These are phyloP conservation scores for Straminergon stramineum DNA, from an alignment of 225 moss, liverwort and hornwort species.

Conservation along the genomic window DNA sequence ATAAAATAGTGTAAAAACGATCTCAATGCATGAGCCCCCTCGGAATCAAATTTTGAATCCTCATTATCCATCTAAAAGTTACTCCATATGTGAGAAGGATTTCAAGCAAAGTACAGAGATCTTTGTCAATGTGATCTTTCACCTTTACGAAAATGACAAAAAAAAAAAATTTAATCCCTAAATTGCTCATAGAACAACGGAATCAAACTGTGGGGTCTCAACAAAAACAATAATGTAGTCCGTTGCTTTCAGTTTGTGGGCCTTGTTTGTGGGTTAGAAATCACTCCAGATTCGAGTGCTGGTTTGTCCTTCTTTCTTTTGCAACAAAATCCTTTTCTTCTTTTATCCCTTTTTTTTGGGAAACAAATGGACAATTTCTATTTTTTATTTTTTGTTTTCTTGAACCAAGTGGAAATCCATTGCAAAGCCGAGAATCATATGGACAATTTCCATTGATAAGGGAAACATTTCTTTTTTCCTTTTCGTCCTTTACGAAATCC, in stretches of 20 bases:
- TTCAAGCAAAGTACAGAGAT: background rate
- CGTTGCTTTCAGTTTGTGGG: background rate
- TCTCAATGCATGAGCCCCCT: rapidly evolving
- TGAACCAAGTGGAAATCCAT: no score
- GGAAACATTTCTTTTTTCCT: no score
- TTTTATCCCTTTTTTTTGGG: background rate
- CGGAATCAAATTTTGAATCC: no score
- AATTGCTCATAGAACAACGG: background rate
- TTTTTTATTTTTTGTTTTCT: no score
- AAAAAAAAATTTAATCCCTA: background rate
- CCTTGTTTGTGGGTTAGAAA: background rate
- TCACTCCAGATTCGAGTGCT: background rate
- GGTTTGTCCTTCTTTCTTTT: background rate
- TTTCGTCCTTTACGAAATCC: background rate
- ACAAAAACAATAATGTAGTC: background rate
- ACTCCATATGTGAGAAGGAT: background rate
- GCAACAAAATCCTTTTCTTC: background rate
- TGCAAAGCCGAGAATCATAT: no score
- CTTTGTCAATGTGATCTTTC: background rate
- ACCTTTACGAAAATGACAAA: background rate
- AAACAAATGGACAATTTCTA: no score
- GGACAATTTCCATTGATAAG: no score
- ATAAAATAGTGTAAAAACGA: background rate
- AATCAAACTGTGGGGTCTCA: background rate
- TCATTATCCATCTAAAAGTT: no score